Base-by-base conservation (phyloP, 495 filamentous ascomycete genomes). In the Hypomontagnella submonticulosa region DNA sequence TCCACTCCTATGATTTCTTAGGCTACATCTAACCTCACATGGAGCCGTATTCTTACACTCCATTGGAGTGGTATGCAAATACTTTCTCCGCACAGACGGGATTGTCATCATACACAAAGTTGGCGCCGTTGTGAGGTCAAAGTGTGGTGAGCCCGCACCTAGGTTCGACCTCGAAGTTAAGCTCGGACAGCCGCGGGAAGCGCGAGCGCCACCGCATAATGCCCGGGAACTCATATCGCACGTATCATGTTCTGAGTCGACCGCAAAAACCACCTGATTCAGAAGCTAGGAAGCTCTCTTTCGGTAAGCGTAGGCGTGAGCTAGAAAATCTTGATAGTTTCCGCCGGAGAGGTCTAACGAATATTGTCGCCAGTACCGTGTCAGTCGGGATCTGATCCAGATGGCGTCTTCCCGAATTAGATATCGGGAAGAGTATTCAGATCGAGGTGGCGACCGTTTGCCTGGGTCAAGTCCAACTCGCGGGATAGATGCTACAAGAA, bases 161-260 rank as follows among this genome's bases (percentile, higher is more conserved):
- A 40, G 3, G 15, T 30, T 33, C 23, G 3, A 15, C 13, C 30
- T 48, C 16, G 58, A 50, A 43, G 46, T 23, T 48, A 58, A 44
- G 18, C 48, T 63, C 58, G 54, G 49, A 49, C 60, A 48, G 40
- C 5, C 51, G 55, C 66, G 59, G 43, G 42, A 56, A 30, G 66
- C 55, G n/a, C 12, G 55, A 38, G 59, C 53, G 58, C 58, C 53
- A 34, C 65, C 65, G 49, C 65, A 57, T 53, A 68, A 9, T 49
- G 65, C 59, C 65, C 65, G 60, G 40, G 37, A 60, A 63, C 23
- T 69, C 66, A 69, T 69, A 55, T 40, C 37, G 66, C 51, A 49
- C 8, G 43, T 60, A 43, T 63, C 66, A 69, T 69, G 56, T 63
- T 69, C 63, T 37, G 47, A 32, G 13, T 5, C 19, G 11, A 13